Conservation (phyloP, 2,329 filamentous ascomycete genomes). For the Arthrinium puccinioides region DNA sequence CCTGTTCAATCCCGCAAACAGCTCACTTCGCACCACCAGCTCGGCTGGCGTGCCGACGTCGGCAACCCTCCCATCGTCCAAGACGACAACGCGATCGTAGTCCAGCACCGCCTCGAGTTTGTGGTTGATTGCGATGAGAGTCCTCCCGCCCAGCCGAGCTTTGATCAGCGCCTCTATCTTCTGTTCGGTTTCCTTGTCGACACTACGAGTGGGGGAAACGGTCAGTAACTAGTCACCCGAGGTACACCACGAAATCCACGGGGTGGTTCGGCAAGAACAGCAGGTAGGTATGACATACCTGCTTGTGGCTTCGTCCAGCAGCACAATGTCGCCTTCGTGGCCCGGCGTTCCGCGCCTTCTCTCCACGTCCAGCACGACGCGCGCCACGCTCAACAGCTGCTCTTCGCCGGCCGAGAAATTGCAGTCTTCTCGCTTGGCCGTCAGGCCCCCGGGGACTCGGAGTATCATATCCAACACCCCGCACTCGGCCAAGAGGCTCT, state of each 20-base stretch:
- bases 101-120: slow-evolving; percentile 9
- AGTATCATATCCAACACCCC: slow-evolving; percentile 28
- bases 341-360: slow-evolving; percentile 30
- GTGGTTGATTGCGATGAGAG: slow-evolving; percentile 9
- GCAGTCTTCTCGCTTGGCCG: slow-evolving; percentile 16
- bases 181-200: slow-evolving; percentile 9
- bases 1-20: no score
- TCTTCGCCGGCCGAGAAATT: slow-evolving; percentile 30
- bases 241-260: background rate
- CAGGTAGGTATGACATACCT: slow-evolving; percentile 4
- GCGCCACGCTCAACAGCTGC: slow-evolving; percentile 33
- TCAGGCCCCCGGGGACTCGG: slow-evolving; percentile 22
- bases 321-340: slow-evolving; percentile 51
- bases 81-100: slow-evolving; percentile 9
- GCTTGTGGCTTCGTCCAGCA: slow-evolving; percentile 36
- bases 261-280: background rate
- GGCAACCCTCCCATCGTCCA: slow-evolving; percentile 7
- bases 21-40: no score
- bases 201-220: slow-evolving; percentile 1
- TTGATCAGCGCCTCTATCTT: slow-evolving; percentile 8
- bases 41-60: slow-evolving; percentile 7
- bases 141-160: slow-evolving; percentile 7
- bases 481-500: slow-evolving; percentile 30
- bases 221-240: background rate
- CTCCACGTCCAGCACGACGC: slow-evolving; percentile 56